Conservation (phyloP, 805 yeast genomes). For the Tetrapisispora iriomotensis region DNA sequence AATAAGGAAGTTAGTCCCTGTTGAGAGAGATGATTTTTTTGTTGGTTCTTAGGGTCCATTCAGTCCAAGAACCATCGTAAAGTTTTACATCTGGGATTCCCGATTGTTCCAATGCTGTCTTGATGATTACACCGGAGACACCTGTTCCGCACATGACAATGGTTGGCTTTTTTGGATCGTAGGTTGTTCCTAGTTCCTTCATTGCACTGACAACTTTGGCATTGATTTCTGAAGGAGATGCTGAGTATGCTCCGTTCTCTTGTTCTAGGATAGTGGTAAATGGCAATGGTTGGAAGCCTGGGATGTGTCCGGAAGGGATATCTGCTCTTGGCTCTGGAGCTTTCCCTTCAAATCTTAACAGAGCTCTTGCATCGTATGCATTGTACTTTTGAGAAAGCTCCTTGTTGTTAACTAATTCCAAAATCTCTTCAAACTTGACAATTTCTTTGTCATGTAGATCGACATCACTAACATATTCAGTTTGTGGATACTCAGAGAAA, state of each 20-base stretch:
- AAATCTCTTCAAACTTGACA: conserved; percentile 56
- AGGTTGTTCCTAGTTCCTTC: conserved; percentile 29
- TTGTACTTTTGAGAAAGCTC: conserved; percentile 38
- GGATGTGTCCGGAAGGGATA: conserved; percentile 80
- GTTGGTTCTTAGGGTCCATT: conserved; percentile 26
- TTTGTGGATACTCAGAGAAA: conserved; percentile 10
- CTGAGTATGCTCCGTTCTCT: conserved; percentile 38
- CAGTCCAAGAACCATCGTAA: conserved; percentile 82
- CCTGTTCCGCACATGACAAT: conserved; percentile 95
- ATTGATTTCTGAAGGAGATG: conserved; percentile 21
- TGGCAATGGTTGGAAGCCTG: conserved; percentile 71
- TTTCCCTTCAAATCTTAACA: conserved; percentile 63
- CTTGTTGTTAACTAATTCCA: conserved; percentile 44
- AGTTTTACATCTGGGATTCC: conserved; percentile 42
- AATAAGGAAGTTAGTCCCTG: conserved; percentile 8
- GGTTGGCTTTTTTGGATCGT: conserved; percentile 46
- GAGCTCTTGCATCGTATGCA: conserved; percentile 75
- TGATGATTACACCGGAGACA: conserved; percentile 83
- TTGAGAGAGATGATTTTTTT: conserved; percentile 15
- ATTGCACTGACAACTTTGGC: conserved; percentile 41
- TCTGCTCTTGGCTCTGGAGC: conserved; percentile 89
- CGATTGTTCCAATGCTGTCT: conserved; percentile 57
- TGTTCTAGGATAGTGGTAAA: conserved; percentile 50
- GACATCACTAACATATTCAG: conserved; percentile 29
- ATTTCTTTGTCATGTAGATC: conserved; percentile 40